Percentiles rank a stretch among this genome's conserved stretches.
Evolutionary conservation across 495 filamentous ascomycete species (phyloP).

Genomic region (Daldinia caldariorum): DNA sequence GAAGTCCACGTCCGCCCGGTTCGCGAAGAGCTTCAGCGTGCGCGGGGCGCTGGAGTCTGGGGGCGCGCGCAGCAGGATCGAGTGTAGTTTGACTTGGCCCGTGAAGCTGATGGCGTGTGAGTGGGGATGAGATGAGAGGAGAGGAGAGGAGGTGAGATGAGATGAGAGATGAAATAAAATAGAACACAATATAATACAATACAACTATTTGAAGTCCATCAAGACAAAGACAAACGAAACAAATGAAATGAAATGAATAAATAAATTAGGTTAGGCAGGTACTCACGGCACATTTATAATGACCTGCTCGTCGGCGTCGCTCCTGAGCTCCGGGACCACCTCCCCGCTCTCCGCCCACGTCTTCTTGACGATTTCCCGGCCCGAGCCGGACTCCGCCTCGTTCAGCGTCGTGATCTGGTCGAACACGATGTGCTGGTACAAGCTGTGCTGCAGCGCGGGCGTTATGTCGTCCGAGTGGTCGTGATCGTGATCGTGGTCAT

Average conservation of each 20-base stretch:
- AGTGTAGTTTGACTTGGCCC: conserved; percentile 90
- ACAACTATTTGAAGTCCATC: too few species aligned
- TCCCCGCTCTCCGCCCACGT: conserved; percentile 84
- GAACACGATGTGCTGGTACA: conserved; percentile 93
- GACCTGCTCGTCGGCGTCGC: conserved; percentile 92
- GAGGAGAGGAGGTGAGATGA: too few species aligned
- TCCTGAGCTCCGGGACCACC: conserved; percentile 76
- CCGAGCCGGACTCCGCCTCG: conserved; percentile 73
- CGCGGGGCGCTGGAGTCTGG: conserved; percentile 75
- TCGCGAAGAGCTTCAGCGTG: conserved; percentile 84
- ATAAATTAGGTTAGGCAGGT: too few species aligned
- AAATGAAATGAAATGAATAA: too few species aligned
- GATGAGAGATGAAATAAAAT: too few species aligned
- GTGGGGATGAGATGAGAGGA: too few species aligned
- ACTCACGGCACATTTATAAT: conserved; percentile 90
- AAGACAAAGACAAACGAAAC: too few species aligned
- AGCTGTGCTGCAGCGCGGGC: conserved; percentile 83
- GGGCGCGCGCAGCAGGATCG: conserved; percentile 83
- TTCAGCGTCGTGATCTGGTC: conserved; percentile 86
- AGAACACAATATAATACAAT: too few species aligned
- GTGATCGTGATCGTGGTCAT: conserved; percentile 58
- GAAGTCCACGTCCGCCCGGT: conserved; percentile 90
- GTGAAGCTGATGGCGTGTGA: conserved; percentile 72
- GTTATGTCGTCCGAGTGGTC: conserved; percentile 91
- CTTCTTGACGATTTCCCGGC: conserved; percentile 82